Evolutionary conservation across 2,329 filamentous ascomycete species (phyloP).

Genomic region (Beauveria rudraprayagi): DNA sequence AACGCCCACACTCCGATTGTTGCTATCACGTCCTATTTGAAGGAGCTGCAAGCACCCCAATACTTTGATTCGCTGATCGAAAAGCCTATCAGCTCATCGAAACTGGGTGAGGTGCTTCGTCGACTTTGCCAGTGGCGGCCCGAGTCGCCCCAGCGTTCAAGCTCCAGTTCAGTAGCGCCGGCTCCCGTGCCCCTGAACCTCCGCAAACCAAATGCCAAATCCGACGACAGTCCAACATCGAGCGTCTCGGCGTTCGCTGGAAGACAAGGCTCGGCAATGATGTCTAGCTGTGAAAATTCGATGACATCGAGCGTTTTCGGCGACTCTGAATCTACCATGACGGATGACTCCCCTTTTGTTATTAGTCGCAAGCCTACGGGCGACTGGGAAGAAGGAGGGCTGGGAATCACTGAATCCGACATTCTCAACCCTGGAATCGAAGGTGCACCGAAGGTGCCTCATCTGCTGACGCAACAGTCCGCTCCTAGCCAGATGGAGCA

Average conservation of each 20-base stretch:
- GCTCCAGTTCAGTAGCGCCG: conserved; percentile 42
- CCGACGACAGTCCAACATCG: conserved; percentile 78
- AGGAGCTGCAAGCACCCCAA: conserved; percentile 88
- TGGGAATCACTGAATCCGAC: conserved; percentile 68
- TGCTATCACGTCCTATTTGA: conserved; percentile 94
- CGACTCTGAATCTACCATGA: conserved; percentile 69
- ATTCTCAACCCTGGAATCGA: conserved; percentile 22
- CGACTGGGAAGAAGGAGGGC: conserved; percentile 71
- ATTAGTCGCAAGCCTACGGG: conserved; percentile 65
- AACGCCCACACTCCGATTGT: conserved; percentile 94
- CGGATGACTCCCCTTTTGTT: conserved; percentile 70
- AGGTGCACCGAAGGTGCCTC: conserved; percentile 36
- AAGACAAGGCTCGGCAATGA: conserved; percentile 66
- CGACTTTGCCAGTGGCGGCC: conserved; percentile 91
- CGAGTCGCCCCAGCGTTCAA: conserved; percentile 43
- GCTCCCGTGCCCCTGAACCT: conserved; percentile 52
- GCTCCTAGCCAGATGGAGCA: conserved; percentile 55
- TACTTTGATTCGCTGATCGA: conserved; percentile 94
- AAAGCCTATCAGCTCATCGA: conserved; percentile 89
- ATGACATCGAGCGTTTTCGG: conserved; percentile 83
- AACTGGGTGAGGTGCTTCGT: conserved; percentile 80
- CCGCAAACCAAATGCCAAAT: conserved; percentile 50
- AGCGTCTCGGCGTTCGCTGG: conserved; percentile 64
- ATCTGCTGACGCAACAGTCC: conserved; percentile 52
- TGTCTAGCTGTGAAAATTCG: conserved; percentile 80